Conservation (phyloP, 176 grass and related monocot species). For the Juncus effusus region DNA sequence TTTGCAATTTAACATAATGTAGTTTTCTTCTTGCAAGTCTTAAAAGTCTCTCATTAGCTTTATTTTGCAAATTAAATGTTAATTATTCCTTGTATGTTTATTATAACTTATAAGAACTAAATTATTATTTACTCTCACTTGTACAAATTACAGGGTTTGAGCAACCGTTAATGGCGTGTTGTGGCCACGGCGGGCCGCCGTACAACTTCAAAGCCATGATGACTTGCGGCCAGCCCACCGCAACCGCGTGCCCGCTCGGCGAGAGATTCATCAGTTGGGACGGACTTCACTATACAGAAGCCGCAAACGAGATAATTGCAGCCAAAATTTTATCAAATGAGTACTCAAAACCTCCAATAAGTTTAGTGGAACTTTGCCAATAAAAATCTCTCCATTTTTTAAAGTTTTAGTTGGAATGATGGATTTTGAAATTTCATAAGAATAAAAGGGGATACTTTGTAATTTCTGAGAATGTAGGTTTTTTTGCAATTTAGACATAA, state of each 20-base stretch:
- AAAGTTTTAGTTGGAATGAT: no score
- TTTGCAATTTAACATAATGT: no score
- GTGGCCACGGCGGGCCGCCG: constrained; percentile 33
- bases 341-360: constrained; percentile 31
- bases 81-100: not conserved
- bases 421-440: no score
- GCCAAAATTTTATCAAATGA: constrained; percentile 30
- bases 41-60: not conserved
- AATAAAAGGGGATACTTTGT: no score
- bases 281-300: constrained; percentile 40
- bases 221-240: constrained; percentile 27
- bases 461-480: no score
- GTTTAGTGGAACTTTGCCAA: constrained; percentile 11
- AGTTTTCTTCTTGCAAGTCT: not conserved
- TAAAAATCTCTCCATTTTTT: not conserved
- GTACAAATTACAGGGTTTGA: constrained; percentile 34
- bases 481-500: no score
- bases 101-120: not conserved
- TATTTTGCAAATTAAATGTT: not conserved
- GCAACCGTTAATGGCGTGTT: constrained; percentile 43
- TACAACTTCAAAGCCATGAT: constrained; percentile 33
- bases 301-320: constrained; percentile 32
- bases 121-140: not conserved
- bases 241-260: constrained; percentile 30
- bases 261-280: constrained; percentile 44